A percentile compares a stretch with the other conserved stretches of the same genome.
phyloP scores from a whole-genome alignment of 805 yeast genomes.

The Lipomyces sp. region DNA sequence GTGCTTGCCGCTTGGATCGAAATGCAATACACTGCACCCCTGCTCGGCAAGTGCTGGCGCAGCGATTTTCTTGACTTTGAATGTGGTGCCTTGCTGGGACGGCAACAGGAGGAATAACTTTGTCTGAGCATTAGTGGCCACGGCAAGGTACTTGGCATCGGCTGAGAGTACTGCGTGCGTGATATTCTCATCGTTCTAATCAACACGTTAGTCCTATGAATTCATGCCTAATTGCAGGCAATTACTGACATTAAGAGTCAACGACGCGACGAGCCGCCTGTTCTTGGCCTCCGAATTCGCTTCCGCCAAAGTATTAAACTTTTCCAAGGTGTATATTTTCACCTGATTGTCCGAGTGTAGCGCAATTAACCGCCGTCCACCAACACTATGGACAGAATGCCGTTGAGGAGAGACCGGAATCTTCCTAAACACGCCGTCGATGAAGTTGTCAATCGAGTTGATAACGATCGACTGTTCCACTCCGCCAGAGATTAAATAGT shows the following conservation, averaged over 20 bases:
- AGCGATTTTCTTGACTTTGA: conserved; percentile 60
- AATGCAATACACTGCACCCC: conserved; percentile 62
- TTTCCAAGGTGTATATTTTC: conserved; percentile 70
- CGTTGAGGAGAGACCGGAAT: conserved; percentile 65
- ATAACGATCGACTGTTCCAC: conserved; percentile 69
- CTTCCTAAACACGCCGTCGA: conserved; percentile 71
- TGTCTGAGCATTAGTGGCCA: conserved; percentile 69
- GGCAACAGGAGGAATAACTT: conserved; percentile 69
- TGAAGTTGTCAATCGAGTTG: conserved; percentile 65
- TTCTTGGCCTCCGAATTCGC: conserved; percentile 43
- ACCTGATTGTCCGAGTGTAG: conserved; percentile 84
- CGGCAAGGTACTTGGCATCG: conserved; percentile 69
- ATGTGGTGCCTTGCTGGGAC: conserved; percentile 44
- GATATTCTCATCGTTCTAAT: conserved; percentile 81
- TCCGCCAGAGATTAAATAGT: conserved; percentile 80
- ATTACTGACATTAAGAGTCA: conserved; percentile 24
- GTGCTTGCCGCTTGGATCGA: conserved; percentile 49
- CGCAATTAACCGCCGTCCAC: conserved; percentile 57
- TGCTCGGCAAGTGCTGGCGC: conserved; percentile 46
- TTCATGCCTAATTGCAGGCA: not conserved
- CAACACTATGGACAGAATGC: conserved; percentile 58
- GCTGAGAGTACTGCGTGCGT: conserved; percentile 67
- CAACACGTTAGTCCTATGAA: conserved; percentile 41
- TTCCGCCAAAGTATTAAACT: conserved; percentile 9
- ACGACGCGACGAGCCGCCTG: conserved; percentile 66